A percentile compares a stretch with the other conserved stretches of the same genome.
Conservation (phyloP, 805 yeast species). For the Wickerhamomyces bovis region DNA sequence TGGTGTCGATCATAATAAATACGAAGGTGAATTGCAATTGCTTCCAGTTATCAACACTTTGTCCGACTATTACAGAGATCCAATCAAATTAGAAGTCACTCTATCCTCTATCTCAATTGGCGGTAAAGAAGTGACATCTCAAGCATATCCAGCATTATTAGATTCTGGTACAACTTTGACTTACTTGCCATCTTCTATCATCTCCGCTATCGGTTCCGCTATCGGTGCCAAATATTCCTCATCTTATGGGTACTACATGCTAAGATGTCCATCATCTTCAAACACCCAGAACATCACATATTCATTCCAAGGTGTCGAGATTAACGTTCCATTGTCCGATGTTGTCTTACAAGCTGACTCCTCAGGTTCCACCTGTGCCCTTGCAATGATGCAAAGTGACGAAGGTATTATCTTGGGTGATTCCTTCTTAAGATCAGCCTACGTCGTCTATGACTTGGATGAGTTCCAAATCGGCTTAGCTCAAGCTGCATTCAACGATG, state of each 20-base stretch:
- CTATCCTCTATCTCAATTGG: slow-evolving; percentile 21
- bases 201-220: slow-evolving; percentile 29
- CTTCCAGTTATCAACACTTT: slow-evolving; percentile 39
- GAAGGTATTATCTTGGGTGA: slow-evolving; percentile 44
- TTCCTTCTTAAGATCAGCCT: slow-evolving; percentile 44
- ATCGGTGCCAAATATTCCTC: slow-evolving; percentile 40
- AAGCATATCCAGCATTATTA: slow-evolving; percentile 30
- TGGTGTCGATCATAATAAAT: slow-evolving; percentile 62
- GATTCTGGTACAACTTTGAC: slow-evolving; percentile 40
- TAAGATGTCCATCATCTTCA: slow-evolving; percentile 34
- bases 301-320: slow-evolving; percentile 51
- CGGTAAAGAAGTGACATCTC: slow-evolving; percentile 1
- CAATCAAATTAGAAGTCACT: slow-evolving; percentile 45
- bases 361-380: slow-evolving; percentile 31
- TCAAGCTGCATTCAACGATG: slow-evolving; percentile 33
- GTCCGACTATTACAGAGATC: slow-evolving; percentile 22
- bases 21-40: slow-evolving; percentile 42
- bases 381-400: slow-evolving; percentile 35
- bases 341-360: slow-evolving; percentile 25
- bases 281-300: slow-evolving; percentile 22
- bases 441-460: slow-evolving; percentile 51
- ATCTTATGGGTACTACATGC: slow-evolving; percentile 37
- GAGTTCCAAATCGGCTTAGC: slow-evolving; percentile 39
- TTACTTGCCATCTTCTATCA: slow-evolving; percentile 37
- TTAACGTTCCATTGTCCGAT: slow-evolving; percentile 42